Evolutionary conservation across 805 yeast species (phyloP).

Genomic region (Nakazawaea wyomingensis): DNA sequence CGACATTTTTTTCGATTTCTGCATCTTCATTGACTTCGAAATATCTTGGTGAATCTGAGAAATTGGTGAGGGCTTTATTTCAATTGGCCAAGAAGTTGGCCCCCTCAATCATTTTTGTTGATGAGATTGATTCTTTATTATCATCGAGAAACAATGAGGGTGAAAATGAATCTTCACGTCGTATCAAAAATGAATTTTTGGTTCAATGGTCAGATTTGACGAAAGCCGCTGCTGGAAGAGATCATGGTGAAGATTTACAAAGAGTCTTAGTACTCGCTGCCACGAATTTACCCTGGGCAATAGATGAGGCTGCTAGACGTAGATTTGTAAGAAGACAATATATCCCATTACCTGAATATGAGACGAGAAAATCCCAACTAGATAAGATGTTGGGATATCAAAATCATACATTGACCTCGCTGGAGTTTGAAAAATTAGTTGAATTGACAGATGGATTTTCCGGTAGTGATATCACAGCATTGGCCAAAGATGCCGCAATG

Average conservation of each 20-base stretch:
- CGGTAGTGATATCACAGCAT: conserved; percentile 90
- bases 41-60: conserved; percentile 89
- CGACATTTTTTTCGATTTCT: conserved; percentile 87
- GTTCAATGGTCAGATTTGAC: conserved; percentile 94
- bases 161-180: conserved; percentile 76
- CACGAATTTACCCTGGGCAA: conserved; percentile 94
- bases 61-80: conserved; percentile 84
- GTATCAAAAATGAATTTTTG: conserved; percentile 88
- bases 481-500: conserved; percentile 98
- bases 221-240: conserved; percentile 78
- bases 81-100: conserved; percentile 78
- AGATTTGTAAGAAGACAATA: conserved; percentile 88
- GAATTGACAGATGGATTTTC: conserved; percentile 75
- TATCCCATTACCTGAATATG: conserved; percentile 88
- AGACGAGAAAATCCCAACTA: conserved; percentile 72
- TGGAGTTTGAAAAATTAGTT: conserved; percentile 57
- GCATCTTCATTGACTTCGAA: conserved; percentile 88
- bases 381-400: conserved; percentile 63
- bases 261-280: conserved; percentile 91
- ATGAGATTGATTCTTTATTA: conserved; percentile 89
- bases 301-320: conserved; percentile 94
- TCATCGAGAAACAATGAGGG: conserved; percentile 71
- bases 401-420: conserved; percentile 59
- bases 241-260: conserved; percentile 43
- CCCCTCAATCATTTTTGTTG: conserved; percentile 92